A percentile compares a stretch with the other conserved stretches of the same genome.
phyloP scores from a whole-genome alignment of 2,329 filamentous ascomycete species.

The Microcera coccophila region DNA sequence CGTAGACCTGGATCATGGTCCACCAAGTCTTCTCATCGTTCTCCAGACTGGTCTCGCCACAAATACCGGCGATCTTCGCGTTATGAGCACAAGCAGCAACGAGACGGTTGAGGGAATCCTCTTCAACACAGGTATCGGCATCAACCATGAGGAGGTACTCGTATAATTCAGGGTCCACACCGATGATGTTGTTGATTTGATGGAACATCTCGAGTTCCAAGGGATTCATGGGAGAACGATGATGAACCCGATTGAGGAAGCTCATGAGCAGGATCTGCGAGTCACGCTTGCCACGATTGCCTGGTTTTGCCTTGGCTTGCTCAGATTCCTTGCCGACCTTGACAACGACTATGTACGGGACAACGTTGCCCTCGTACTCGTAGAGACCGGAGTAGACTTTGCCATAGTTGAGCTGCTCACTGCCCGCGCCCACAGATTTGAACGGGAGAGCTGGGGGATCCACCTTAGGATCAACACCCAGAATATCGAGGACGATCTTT shows the following conservation, averaged over 20 bases:
- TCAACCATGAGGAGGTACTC: slow-evolving; percentile 98
- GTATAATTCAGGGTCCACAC: slow-evolving; percentile 94
- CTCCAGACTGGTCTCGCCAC: slow-evolving; percentile 91
- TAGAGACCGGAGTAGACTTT: slow-evolving; percentile 98
- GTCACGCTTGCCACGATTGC: slow-evolving; percentile 97
- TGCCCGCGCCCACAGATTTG: slow-evolving; percentile 84
- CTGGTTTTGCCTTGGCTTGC: slow-evolving; percentile 83
- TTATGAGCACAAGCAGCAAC: slow-evolving; percentile 92
- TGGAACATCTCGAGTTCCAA: slow-evolving; percentile 98
- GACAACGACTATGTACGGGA: slow-evolving; percentile 91
- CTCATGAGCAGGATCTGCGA: slow-evolving; percentile 94
- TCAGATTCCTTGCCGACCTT: slow-evolving; percentile 98
- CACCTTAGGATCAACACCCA: slow-evolving; percentile 94
- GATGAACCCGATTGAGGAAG: slow-evolving; percentile 96
- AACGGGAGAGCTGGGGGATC: slow-evolving; percentile 92
- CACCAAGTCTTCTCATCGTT: slow-evolving; percentile 95
- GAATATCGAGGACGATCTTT: slow-evolving; percentile 95
- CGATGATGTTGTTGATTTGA: slow-evolving; percentile 98
- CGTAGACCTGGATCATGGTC: slow-evolving; percentile 99
- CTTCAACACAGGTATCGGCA: slow-evolving; percentile 89
- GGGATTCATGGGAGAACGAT: slow-evolving; percentile 89
- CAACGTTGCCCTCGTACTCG: slow-evolving; percentile 95
- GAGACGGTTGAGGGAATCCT: slow-evolving; percentile 87
- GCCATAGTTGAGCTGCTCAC: slow-evolving; percentile 93
- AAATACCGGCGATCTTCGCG: slow-evolving; percentile 94